Conservation (phyloP, 225 moss, liverwort and hornwort genomes). For the Rhytidiadelphus loreus region DNA sequence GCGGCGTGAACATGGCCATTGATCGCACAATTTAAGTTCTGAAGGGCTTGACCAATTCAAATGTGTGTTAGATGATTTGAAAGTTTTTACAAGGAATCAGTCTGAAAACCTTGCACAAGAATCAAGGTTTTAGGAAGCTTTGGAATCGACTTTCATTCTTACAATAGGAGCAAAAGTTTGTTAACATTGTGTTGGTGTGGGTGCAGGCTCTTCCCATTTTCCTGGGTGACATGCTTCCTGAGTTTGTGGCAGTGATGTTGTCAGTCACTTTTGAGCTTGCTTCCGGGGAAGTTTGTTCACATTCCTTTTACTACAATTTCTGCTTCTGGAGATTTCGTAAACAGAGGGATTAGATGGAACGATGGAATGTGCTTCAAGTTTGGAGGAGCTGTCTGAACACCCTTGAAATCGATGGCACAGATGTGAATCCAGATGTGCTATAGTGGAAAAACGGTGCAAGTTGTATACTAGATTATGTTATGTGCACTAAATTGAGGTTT, state of each 20-base stretch:
- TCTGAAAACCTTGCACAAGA: neutral
- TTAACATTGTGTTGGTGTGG: neutral
- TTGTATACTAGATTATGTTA: neutral
- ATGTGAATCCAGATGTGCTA: neutral
- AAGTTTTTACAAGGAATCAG: neutral
- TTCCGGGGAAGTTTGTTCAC: conserved; percentile 30
- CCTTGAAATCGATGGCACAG: neutral
- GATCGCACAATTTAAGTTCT: too few relatives aligned
- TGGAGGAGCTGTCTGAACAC: neutral
- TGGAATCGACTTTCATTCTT: neutral
- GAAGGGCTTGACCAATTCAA: neutral
- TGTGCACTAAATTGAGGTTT: neutral
- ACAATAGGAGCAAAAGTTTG: neutral
- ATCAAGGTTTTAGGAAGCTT: neutral
- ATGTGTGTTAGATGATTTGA: neutral
- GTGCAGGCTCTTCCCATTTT: conserved; percentile 50
- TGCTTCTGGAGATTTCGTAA: neutral
- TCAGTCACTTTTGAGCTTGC: conserved; percentile 46
- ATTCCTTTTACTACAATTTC: neutral
- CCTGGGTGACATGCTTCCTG: conserved; percentile 43
- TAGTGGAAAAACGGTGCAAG: neutral
- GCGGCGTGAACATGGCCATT: neutral
- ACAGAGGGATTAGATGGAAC: neutral
- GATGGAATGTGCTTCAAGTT: neutral
- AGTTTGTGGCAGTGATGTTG: conserved; percentile 39